A percentile compares a stretch with the other conserved stretches of the same genome.
phyloP scores from a whole-genome alignment of 768 basidiomycete species.

The Erythrobasidium yunnanense region DNA sequence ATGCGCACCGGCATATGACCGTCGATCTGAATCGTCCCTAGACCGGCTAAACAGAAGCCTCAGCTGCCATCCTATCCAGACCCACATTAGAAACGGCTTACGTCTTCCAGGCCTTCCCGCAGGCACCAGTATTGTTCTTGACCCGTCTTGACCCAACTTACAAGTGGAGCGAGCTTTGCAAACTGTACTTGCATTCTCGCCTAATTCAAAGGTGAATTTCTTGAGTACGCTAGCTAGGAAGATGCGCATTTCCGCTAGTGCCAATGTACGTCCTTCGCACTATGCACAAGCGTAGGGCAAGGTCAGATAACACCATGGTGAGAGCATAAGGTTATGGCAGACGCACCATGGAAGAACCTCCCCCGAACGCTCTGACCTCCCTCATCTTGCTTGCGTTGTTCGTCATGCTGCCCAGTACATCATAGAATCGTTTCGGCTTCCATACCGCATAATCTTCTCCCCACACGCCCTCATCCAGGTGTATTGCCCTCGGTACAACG shows the following conservation, averaged over 20 bases:
- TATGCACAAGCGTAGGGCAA: neutral
- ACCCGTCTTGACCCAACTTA: no score
- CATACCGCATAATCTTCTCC: slow-evolving; percentile 12
- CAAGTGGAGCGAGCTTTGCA: neutral
- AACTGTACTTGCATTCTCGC: neutral
- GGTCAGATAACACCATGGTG: neutral
- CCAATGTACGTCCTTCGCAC: slow-evolving; percentile 32
- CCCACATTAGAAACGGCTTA: no score
- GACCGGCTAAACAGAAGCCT: no score
- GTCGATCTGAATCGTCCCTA: no score
- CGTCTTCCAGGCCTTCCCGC: no score
- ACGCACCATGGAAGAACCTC: slow-evolving; percentile 30
- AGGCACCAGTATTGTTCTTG: no score
- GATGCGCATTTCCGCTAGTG: slow-evolving; percentile 28
- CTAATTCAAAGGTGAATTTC: slow-evolving; percentile 5
- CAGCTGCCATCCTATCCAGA: no score
- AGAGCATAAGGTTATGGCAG: neutral
- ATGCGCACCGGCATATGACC: no score
- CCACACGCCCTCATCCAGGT: slow-evolving; percentile 20
- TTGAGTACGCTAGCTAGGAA: slow-evolving; percentile 22
- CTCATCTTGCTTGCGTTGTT: slow-evolving; percentile 4
- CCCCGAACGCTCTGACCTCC: slow-evolving; percentile 31
- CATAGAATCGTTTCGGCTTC: slow-evolving; percentile 31
- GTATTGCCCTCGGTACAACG: slow-evolving; percentile 20
- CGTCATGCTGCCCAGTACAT: neutral